Evolutionary conservation across 1,284 basidiomycete species (phyloP), one percentile per base, ranked within the genome.

Genomic region (Chiua sp.): DNA sequence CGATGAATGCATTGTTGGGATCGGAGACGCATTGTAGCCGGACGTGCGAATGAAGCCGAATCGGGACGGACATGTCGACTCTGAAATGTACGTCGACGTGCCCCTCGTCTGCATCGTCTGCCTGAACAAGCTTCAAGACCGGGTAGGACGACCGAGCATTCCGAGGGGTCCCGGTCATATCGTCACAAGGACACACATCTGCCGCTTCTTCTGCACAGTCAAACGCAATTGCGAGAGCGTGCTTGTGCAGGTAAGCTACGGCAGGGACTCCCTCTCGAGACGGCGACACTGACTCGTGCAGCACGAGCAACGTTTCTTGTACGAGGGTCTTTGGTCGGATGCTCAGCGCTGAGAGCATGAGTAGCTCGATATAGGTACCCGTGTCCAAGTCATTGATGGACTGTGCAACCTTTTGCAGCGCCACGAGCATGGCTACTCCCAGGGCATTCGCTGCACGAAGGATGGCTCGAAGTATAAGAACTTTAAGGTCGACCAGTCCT

Each of bases 201-300:
- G 80, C 80, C 10, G 87, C 87, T 65, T 88, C 87, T 64, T 89
- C 86, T 4, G 83, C 85, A 11, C 84, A 79, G 61, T 88, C 86
- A 55, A 87, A 85, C 0, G 79, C 80, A 37, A 88, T 77, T 5
- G 79, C 81, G 2, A 87, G 76, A 0, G 82, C 80, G 47, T 86
- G 80, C 53, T 82, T 83, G 63, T 84, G 82, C 3, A 79, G 80
- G 65, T 88, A 85, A 28, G 70, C 68, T 30, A 71, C 63, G 0
- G 75, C 66, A 0, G 69, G 64, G 11, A 78, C 72, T 3, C 50
- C 51, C 28, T 62, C 58, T 56, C 57, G 59, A 15, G 53, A 58
- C 12, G 48, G 53, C 3, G 18, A 59, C 51, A 84, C 79, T 49
- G 77, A 77, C 49, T 89, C 86, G 61, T 86, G 79, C 20, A 88